Evolutionary conservation across 306 rosid species (phyloP), one percentile per base, ranked within the genome.

Genomic region (Fragaria iinumae): DNA sequence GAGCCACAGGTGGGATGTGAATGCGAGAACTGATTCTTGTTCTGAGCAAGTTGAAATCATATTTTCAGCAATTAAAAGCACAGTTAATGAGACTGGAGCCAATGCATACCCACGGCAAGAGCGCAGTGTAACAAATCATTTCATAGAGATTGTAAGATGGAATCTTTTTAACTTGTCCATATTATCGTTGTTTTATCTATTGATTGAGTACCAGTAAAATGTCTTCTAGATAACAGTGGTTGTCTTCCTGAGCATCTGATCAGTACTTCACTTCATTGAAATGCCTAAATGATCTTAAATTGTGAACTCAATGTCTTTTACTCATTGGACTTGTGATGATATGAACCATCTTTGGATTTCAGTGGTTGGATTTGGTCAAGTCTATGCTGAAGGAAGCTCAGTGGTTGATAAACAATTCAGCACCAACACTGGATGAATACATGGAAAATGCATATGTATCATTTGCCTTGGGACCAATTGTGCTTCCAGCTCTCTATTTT

Each of bases 1-100:
- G 66, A 77, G 55, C 75, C 74, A 50, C 91, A 94, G 98, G 86
- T 95, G 98, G 97, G 93, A 92, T 83, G 87, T 84, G 77, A 86
- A 89, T 79, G 77, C 78, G 60, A 79, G 68, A 45, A 73, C 50
- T 59, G 88, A 79, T 70, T 80, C 80, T 80, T 91, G 93, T 75
- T 90, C 97, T 38, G 91, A 86, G 86, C 52, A 82, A 12, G 98
- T 95, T 60, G 85, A 88, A 81, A 92, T 90, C 69, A 76, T 92
- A 79, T 95, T 92, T 86, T 79, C 76, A 2, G 95, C 97, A 27
- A 23, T 90, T 78, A 83, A 60, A 53, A 59, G 78, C 84, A 84
- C 95, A 67, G 77, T 90, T 66, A 82, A 85, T 74, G 98, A 92
- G 81, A 81, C 89, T 60, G 97, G 76, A 64, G 89, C 81, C 82